Percentiles rank a stretch among this genome's conserved stretches.
Conservation (phyloP, 2,329 filamentous ascomycete species). For the Alternaria conjuncta region DNA sequence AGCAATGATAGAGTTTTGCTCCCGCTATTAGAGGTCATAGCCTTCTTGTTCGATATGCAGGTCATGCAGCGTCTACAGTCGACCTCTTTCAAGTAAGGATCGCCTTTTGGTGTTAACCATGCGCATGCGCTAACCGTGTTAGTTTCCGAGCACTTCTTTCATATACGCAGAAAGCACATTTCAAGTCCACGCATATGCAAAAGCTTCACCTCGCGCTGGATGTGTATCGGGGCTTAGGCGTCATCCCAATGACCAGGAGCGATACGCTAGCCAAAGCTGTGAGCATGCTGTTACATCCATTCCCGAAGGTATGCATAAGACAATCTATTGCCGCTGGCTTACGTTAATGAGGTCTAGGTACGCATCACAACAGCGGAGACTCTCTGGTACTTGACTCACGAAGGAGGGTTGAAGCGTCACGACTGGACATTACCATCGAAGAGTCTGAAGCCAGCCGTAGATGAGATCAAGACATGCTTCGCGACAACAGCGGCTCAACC, state of each 20-base stretch:
- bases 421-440: conserved; percentile 39
- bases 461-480: conserved; percentile 26
- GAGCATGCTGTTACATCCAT: conserved; percentile 79
- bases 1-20: conserved; percentile 73
- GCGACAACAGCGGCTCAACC: neutral
- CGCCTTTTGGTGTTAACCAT: neutral
- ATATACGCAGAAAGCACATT: conserved; percentile 77
- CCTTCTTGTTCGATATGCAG: conserved; percentile 67
- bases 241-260: conserved; percentile 57
- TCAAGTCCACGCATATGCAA: conserved; percentile 80
- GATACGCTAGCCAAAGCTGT: conserved; percentile 72
- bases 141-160: conserved; percentile 69
- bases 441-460: conserved; percentile 39
- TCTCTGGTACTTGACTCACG: conserved; percentile 47
- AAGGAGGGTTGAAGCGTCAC: conserved; percentile 41
- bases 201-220: conserved; percentile 82
- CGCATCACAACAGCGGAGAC: conserved; percentile 51
- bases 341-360: conserved; percentile 24
- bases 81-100: conserved; percentile 63
- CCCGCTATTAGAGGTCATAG: conserved; percentile 76
- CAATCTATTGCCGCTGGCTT: neutral
- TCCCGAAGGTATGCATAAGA: conserved; percentile 66
- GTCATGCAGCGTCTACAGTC: conserved; percentile 49
- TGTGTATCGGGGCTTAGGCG: conserved; percentile 75
- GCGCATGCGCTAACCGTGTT: neutral